Conservation (phyloP, 495 filamentous ascomycete genomes). For the Trichoderma reesei region DNA sequence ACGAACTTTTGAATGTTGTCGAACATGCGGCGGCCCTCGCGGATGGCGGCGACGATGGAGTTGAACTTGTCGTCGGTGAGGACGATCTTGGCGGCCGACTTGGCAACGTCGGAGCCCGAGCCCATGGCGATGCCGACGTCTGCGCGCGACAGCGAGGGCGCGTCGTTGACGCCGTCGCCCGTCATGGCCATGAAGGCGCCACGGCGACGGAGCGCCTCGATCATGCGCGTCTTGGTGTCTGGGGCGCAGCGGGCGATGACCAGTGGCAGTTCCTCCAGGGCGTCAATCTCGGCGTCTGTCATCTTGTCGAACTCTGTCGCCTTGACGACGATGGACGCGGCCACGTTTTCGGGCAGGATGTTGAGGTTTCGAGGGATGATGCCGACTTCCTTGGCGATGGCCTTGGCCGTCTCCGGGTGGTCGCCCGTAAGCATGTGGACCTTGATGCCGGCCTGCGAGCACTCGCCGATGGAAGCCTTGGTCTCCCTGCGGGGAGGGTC, state of each 20-base stretch:
- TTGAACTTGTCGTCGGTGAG: slow-evolving; percentile 86
- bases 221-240: slow-evolving; percentile 58
- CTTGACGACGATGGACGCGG: slow-evolving; percentile 49
- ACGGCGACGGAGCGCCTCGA: slow-evolving; percentile 57
- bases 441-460: slow-evolving; percentile 58
- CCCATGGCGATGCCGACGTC: slow-evolving; percentile 87
- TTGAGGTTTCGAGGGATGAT: slow-evolving; percentile 54
- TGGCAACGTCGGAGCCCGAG: slow-evolving; percentile 81
- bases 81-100: slow-evolving; percentile 79
- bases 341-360: slow-evolving; percentile 41
- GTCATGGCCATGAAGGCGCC: slow-evolving; percentile 52
- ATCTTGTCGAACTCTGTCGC: slow-evolving; percentile 55
- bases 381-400: slow-evolving; percentile 67
- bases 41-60: slow-evolving; percentile 62
- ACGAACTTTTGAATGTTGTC: slow-evolving; percentile 80
- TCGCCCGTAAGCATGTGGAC: slow-evolving; percentile 80
- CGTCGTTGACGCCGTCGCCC: slow-evolving; percentile 80
- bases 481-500: slow-evolving; percentile 66
- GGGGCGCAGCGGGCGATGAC: slow-evolving; percentile 59
- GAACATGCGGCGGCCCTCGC: slow-evolving; percentile 64
- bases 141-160: slow-evolving; percentile 64
- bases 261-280: slow-evolving; percentile 47
- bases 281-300: slow-evolving; percentile 49
- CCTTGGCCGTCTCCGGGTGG: slow-evolving; percentile 62
- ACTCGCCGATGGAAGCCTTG: slow-evolving; percentile 52